These are phyloP conservation scores for Eremochloa ophiuroides DNA, from an alignment of 176 grass and related monocot species.

Conservation along the genomic window DNA sequence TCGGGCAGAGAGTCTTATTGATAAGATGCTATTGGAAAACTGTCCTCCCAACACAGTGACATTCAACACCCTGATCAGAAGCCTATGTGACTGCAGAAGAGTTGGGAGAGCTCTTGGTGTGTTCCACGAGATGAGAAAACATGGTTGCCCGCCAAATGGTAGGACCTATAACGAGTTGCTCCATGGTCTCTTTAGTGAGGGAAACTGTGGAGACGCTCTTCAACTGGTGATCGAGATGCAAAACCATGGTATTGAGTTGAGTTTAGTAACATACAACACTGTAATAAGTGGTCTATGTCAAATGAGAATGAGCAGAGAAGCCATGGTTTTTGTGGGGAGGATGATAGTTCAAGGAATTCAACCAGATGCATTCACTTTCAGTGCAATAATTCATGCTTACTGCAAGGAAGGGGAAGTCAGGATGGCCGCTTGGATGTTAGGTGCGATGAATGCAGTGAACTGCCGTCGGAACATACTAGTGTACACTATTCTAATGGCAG, in stretches of 20 bases:
- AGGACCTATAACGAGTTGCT: conserved; percentile 78
- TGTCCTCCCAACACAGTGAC: conserved; percentile 67
- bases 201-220: conserved; percentile 34
- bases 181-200: conserved; percentile 62
- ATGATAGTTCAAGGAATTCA: conserved; percentile 61
- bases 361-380: conserved; percentile 66
- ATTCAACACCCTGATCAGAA: conserved; percentile 72
- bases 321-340: conserved; percentile 55
- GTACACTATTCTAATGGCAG: conserved; percentile 69
- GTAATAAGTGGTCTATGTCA: conserved; percentile 58
- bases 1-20: conserved; percentile 51
- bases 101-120: conserved; percentile 47
- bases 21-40: conserved; percentile 57
- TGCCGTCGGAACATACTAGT: conserved; percentile 51
- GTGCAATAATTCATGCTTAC: conserved; percentile 64
- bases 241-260: conserved; percentile 40
- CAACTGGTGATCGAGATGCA: conserved; percentile 53
- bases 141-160: conserved; percentile 47
- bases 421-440: conserved; percentile 54
- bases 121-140: conserved; percentile 55
- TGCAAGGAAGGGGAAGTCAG: conserved; percentile 64
- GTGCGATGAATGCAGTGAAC: conserved; percentile 39
- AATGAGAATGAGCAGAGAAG: conserved; percentile 44
- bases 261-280: conserved; percentile 63
- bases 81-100: conserved; percentile 64